Conservation (phyloP, 2,329 filamentous ascomycete species). For the Sclerotinia minor region DNA sequence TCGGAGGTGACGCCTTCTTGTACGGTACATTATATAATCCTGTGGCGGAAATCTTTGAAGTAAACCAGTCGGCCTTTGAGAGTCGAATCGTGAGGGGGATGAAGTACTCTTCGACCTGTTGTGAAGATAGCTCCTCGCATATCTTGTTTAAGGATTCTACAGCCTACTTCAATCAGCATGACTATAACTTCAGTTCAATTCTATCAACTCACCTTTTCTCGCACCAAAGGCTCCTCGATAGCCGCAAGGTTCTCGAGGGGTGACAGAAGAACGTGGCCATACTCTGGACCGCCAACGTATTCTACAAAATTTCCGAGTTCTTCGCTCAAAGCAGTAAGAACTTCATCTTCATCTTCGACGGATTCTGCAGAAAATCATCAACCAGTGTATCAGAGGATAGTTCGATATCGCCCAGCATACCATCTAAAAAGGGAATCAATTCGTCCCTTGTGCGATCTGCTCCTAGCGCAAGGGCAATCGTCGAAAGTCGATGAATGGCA, state of each 20-base stretch:
- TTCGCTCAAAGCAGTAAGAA: slow-evolving; percentile 93
- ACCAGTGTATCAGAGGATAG: slow-evolving; percentile 24
- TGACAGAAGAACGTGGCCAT: slow-evolving; percentile 92
- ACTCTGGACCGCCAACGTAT: slow-evolving; percentile 92
- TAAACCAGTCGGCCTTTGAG: slow-evolving; percentile 99
- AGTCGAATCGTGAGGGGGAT: slow-evolving; percentile 93
- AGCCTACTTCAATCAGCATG: slow-evolving; percentile 57
- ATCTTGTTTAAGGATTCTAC: slow-evolving; percentile 99
- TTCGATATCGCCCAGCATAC: slow-evolving; percentile 55
- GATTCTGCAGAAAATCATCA: slow-evolving; percentile 67
- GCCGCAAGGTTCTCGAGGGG: slow-evolving; percentile 97
- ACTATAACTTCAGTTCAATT: neutral
- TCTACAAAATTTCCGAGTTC: slow-evolving; percentile 96
- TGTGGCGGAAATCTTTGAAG: slow-evolving; percentile 96
- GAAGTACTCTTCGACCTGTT: slow-evolving; percentile 96
- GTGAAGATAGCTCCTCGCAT: slow-evolving; percentile 83
- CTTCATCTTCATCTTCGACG: slow-evolving; percentile 98
- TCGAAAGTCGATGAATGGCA: slow-evolving; percentile 96
- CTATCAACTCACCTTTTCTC: slow-evolving; percentile 76
- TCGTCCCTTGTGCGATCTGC: slow-evolving; percentile 96
- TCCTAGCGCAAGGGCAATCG: slow-evolving; percentile 93
- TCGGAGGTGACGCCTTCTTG: slow-evolving; percentile 80
- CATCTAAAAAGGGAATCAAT: slow-evolving; percentile 97
- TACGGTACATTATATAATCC: slow-evolving; percentile 94
- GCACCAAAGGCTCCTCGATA: slow-evolving; percentile 95